Conservation (phyloP, 306 rosid species). For the Vigna hirtella region DNA sequence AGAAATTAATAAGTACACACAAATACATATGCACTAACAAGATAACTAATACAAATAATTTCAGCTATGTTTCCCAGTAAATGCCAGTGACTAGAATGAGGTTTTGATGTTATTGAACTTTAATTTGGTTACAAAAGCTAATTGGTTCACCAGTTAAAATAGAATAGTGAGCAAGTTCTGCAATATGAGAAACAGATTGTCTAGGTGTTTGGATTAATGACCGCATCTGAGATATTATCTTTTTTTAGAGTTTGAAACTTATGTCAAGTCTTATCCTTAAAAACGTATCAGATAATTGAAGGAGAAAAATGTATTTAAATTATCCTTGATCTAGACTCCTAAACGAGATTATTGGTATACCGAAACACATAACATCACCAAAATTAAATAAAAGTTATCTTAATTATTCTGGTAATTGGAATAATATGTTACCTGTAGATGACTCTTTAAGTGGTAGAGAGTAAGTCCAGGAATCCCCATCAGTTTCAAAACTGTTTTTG, state of each 20-base stretch:
- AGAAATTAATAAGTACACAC: slow-evolving; percentile 16
- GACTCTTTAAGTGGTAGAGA: slow-evolving; percentile 87
- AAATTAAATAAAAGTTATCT: not conserved
- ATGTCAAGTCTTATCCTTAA: no score
- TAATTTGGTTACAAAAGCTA: slow-evolving; percentile 2
- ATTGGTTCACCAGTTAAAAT: not conserved
- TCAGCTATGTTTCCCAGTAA: not conserved
- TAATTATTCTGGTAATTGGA: not conserved
- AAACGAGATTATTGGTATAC: no score
- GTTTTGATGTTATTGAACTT: slow-evolving; percentile 3
- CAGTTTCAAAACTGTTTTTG: slow-evolving; percentile 85
- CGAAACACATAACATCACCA: not conserved
- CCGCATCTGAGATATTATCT: no score
- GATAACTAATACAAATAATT: not conserved
- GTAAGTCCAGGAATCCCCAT: slow-evolving; percentile 92
- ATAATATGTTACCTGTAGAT: slow-evolving; percentile 71
- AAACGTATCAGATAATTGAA: no score
- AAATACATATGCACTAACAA: not conserved
- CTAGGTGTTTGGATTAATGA: not conserved
- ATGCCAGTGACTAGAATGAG: not conserved
- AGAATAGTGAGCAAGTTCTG: not conserved
- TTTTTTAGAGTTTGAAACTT: no score
- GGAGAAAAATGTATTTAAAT: no score
- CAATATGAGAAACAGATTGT: not conserved
- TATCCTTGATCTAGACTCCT: no score